Evolutionary conservation across 1,284 basidiomycete genomes (phyloP).

Genomic region (Melampsora americana): DNA sequence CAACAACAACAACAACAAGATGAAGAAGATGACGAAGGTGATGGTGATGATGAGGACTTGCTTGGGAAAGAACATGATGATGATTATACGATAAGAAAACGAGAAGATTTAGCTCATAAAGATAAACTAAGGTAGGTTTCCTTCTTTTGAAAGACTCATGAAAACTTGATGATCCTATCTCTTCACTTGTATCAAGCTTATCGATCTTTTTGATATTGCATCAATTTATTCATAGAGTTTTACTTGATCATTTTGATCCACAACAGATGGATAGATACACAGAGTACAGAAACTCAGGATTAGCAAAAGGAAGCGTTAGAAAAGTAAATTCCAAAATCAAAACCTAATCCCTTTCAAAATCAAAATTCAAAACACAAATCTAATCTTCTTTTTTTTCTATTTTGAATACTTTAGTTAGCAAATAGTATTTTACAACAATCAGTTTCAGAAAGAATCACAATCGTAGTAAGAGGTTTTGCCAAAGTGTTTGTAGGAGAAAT

Average conservation of each 20-base stretch:
- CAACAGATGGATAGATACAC: conserved; percentile 84
- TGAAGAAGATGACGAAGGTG: conserved; percentile 47
- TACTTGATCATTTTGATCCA: conserved; percentile 79
- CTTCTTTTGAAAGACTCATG: neutral
- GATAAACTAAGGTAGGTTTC: conserved; percentile 52
- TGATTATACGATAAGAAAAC: conserved; percentile 50
- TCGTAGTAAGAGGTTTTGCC: conserved; percentile 79
- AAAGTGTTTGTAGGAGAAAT: conserved; percentile 93
- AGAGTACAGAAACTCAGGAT: conserved; percentile 74
- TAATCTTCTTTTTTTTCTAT: neutral
- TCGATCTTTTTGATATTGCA: conserved; percentile 41
- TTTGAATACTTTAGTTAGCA: conserved; percentile 73
- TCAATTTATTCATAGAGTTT: conserved; percentile 58
- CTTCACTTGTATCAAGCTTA: neutral
- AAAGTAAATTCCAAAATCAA: conserved; percentile 60
- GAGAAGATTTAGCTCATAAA: conserved; percentile 54
- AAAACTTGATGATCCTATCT: conserved; percentile 9
- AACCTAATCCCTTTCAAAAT: neutral
- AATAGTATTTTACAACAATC: conserved; percentile 74
- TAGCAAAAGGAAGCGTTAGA: conserved; percentile 75
- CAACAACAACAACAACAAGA: conserved; percentile 48
- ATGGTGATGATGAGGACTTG: conserved; percentile 51
- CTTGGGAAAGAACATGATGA: conserved; percentile 48
- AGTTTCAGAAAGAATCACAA: conserved; percentile 77
- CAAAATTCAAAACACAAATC: no score